A percentile compares a stretch with the other conserved stretches of the same genome.
phyloP scores from a whole-genome alignment of 2,329 filamentous ascomycete species.

The Blumeriella jaapii region DNA sequence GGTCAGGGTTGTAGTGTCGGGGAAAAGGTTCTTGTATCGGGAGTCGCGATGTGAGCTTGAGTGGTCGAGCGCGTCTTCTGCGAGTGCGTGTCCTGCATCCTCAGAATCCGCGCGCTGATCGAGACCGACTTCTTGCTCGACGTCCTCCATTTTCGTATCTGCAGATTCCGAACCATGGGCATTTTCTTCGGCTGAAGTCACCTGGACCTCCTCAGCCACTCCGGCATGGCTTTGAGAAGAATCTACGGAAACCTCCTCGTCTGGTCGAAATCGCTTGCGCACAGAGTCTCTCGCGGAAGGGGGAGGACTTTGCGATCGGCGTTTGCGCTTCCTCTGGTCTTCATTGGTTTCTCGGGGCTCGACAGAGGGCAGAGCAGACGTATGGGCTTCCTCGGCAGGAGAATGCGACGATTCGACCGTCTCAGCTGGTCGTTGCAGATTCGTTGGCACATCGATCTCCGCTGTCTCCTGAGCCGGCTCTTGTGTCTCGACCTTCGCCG shows the following conservation, averaged over 20 bases:
- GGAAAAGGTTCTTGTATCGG: conserved; percentile 37
- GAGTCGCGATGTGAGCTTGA: conserved; percentile 27
- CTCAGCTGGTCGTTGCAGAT: conserved; percentile 3
- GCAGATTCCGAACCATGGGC: conserved; percentile 5
- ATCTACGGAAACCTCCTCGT: conserved; percentile 10
- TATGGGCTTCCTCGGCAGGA: conserved; percentile 8
- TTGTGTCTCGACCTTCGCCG: neutral
- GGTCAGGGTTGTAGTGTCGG: conserved; percentile 6
- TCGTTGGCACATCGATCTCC: neutral
- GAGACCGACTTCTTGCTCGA: conserved; percentile 9
- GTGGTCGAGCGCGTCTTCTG: conserved; percentile 7
- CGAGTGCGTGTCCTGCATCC: neutral
- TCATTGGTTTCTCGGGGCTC: conserved; percentile 30
- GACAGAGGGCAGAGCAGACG: conserved; percentile 16
- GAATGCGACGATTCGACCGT: conserved; percentile 16
- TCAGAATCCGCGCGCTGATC: too few species aligned
- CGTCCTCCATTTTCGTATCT: conserved; percentile 15
- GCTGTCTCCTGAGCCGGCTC: neutral
- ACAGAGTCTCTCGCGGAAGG: conserved; percentile 41
- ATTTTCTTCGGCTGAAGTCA: conserved; percentile 1
- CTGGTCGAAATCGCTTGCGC: conserved; percentile 42
- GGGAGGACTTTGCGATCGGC: conserved; percentile 50
- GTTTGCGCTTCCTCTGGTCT: conserved; percentile 54
- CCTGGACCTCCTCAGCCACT: conserved; percentile 19
- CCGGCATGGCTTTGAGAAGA: conserved; percentile 15